Evolutionary conservation across 2,329 filamentous ascomycete species (phyloP), one percentile per base, ranked within the genome.

Genomic region (Mycocentrospora acerina): DNA sequence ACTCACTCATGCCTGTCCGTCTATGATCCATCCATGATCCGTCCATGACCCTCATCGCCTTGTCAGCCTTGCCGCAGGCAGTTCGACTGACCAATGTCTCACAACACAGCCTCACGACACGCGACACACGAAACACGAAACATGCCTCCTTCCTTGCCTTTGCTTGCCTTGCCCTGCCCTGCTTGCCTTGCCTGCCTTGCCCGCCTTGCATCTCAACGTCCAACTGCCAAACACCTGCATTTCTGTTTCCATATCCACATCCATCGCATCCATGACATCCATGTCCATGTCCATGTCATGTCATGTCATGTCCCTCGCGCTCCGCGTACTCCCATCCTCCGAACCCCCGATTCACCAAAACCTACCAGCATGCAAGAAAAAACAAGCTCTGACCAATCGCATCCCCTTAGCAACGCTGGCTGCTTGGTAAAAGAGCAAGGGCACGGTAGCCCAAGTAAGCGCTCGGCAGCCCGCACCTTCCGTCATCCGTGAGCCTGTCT

Each of bases 391-490:
- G 37, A 36, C 49, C 48, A 51, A 53, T 49, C 50, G 31, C 31
- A 29, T 27, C 16, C 9, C 30, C 19, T 11, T 17, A 38, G 13
- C 34, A 32, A 29, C 27, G 29, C 43, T 46, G 41, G 45, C 45
- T 43, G 44, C 46, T 27, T 28, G 9, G 16, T n/a, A n/a, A n/a
- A n/a, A n/a, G n/a, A n/a, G 18, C 14, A 13, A 11, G 22, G 34
- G 29, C 19, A 28, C 17, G 30, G 39, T 40, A 18, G 45, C 44
- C 44, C 41, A 45, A 43, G 35, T 55, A 51, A 39, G 39, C 55
- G 51, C 55, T 53, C 55, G 55, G 55, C 41, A 47, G 35, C 33
- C 51, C 33, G 42, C 29, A 53, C 32, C 35, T 42, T 55, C 55
- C 55, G 53, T 40, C 27, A 25, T 30, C 41, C 45, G 42, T 36